Evolutionary conservation across 2,329 filamentous ascomycete genomes (phyloP).

Genomic region (Aspergillus sp.): DNA sequence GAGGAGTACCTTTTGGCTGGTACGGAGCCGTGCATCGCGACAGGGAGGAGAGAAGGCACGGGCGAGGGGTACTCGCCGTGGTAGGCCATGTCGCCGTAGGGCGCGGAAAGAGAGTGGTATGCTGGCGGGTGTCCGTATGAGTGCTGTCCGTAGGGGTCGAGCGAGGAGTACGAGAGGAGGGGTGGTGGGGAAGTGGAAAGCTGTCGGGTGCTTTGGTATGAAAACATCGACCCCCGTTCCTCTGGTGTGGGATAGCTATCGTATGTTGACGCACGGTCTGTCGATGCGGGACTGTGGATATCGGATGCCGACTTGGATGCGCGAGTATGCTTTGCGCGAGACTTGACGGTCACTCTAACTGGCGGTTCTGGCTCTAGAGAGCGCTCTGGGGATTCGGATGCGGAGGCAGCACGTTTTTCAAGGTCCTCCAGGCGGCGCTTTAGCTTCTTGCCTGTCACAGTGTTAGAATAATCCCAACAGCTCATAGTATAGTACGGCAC

Average conservation of each 20-base stretch:
- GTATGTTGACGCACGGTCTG: constrained; percentile 35
- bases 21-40: constrained; percentile 39
- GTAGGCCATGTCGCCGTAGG: constrained; percentile 35
- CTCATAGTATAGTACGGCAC: constrained; percentile 34
- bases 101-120: constrained; percentile 32
- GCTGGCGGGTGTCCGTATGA: constrained; percentile 35
- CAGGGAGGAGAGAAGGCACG: constrained; percentile 46
- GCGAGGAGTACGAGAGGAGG: constrained; percentile 51
- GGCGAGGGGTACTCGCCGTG: constrained; percentile 42
- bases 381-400: constrained; percentile 62
- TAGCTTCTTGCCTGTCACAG: constrained; percentile 59
- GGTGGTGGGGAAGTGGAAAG: constrained; percentile 60
- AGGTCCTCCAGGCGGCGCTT: constrained; percentile 67
- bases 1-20: constrained; percentile 53
- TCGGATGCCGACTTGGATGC: constrained; percentile 28
- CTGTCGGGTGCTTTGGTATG: constrained; percentile 58
- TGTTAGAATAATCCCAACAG: background rate
- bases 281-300: constrained; percentile 20
- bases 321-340: constrained; percentile 26
- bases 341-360: constrained; percentile 23
- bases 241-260: constrained; percentile 40
- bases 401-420: constrained; percentile 60
- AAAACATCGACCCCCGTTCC: constrained; percentile 55
- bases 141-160: constrained; percentile 41
- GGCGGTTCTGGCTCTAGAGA: constrained; percentile 52